These are phyloP conservation scores for Hypoxylon fragiforme DNA, from an alignment of 495 filamentous ascomycete genomes.

Conservation along the genomic window DNA sequence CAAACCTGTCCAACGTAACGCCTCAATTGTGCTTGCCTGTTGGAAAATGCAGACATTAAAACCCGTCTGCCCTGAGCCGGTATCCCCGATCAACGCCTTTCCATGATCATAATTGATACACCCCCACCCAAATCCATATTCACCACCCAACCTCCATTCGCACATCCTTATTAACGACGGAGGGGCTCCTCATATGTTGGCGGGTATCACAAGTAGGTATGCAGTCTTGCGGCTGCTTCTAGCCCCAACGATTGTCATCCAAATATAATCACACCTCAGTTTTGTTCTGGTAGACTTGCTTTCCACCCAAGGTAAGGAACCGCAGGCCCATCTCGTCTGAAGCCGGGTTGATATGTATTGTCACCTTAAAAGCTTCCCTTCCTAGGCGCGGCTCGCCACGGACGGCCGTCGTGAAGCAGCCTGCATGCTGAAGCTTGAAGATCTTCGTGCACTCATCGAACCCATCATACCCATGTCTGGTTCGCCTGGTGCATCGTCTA, in stretches of 20 bases:
- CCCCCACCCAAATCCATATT: slow-evolving; percentile 23
- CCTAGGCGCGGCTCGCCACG: slow-evolving; percentile 48
- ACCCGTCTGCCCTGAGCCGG: slow-evolving; percentile 5
- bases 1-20: slow-evolving; percentile 15
- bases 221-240: slow-evolving; percentile 3
- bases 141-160: slow-evolving; percentile 15
- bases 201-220: neutral
- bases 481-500: slow-evolving; percentile 52
- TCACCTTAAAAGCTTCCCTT: neutral
- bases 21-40: slow-evolving; percentile 7
- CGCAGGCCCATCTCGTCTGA: too few species aligned
- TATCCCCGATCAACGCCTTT: slow-evolving; percentile 25
- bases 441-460: slow-evolving; percentile 37
- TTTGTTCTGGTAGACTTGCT: too few species aligned
- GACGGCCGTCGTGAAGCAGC: slow-evolving; percentile 47
- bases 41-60: slow-evolving; percentile 15
- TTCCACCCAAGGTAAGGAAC: too few species aligned
- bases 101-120: slow-evolving; percentile 18
- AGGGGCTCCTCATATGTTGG: neutral
- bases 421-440: slow-evolving; percentile 51
- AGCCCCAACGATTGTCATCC: neutral
- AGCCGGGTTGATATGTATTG: neutral
- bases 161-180: slow-evolving; percentile 3
- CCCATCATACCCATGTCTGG: slow-evolving; percentile 43
- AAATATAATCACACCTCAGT: slow-evolving; percentile 4